phyloP scores from a whole-genome alignment of 805 yeast species.

The Nakazawaea peltata region DNA sequence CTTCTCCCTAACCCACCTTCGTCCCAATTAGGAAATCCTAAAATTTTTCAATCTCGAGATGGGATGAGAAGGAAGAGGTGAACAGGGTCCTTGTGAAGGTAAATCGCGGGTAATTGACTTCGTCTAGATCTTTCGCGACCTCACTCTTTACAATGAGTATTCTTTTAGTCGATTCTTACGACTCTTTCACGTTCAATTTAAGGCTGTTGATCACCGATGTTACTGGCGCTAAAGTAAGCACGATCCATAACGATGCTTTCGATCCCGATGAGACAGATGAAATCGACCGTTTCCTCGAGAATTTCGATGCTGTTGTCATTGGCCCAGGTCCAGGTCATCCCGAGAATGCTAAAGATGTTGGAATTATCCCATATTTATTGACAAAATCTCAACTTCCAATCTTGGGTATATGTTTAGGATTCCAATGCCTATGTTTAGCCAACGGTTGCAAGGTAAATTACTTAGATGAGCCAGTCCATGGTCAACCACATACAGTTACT shows the following conservation, averaged over 20 bases:
- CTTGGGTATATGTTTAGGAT: slow-evolving; percentile 89
- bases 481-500: slow-evolving; percentile 60
- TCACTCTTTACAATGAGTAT: slow-evolving; percentile 44
- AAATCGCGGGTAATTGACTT: too few relatives aligned
- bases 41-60: too few relatives aligned
- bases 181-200: slow-evolving; percentile 86
- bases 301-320: slow-evolving; percentile 68
- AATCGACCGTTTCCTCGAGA: slow-evolving; percentile 33
- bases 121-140: too few relatives aligned
- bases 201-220: slow-evolving; percentile 49
- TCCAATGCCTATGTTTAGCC: slow-evolving; percentile 68
- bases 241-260: slow-evolving; percentile 58
- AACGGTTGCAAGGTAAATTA: slow-evolving; percentile 50
- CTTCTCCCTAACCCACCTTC: too few relatives aligned
- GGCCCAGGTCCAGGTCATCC: slow-evolving; percentile 99
- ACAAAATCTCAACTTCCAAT: slow-evolving; percentile 47
- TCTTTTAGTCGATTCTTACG: slow-evolving; percentile 85
- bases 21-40: too few relatives aligned
- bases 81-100: too few relatives aligned
- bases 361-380: slow-evolving; percentile 56
- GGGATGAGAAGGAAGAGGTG: too few relatives aligned
- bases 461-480: slow-evolving; percentile 65
- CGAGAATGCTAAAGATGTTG: slow-evolving; percentile 49
- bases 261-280: slow-evolving; percentile 22
- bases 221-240: slow-evolving; percentile 39